phyloP scores from a whole-genome alignment of 2,329 filamentous ascomycete species.

The Ophiocordyceps robertsii region DNA sequence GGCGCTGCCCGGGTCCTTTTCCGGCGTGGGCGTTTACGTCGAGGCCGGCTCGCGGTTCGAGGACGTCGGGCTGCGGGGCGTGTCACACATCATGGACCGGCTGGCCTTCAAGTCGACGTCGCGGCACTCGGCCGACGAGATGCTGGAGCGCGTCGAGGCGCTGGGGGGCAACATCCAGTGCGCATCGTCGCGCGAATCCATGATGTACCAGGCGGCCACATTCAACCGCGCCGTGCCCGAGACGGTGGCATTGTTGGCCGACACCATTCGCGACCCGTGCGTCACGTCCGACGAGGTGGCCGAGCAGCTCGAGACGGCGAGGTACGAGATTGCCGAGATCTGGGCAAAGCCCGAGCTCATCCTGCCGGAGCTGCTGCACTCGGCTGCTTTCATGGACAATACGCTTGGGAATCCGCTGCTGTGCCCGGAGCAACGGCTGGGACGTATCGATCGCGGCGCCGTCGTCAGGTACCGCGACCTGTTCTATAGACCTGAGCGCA shows the following conservation, averaged over 20 bases:
- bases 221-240: constrained; percentile 87
- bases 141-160: constrained; percentile 77
- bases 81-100: constrained; percentile 92
- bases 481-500: constrained; percentile 82
- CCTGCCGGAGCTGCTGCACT: constrained; percentile 86
- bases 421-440: constrained; percentile 74
- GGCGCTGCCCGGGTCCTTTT: constrained; percentile 85
- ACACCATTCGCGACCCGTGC: constrained; percentile 77
- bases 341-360: constrained; percentile 97
- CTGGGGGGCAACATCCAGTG: constrained; percentile 95
- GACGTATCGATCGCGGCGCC: constrained; percentile 57
- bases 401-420: constrained; percentile 87
- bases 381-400: constrained; percentile 91
- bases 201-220: constrained; percentile 98
- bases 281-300: constrained; percentile 79
- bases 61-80: constrained; percentile 68
- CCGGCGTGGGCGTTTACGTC: constrained; percentile 88
- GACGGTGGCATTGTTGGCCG: constrained; percentile 73
- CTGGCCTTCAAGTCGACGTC: constrained; percentile 87
- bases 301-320: constrained; percentile 78
- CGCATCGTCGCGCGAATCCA: constrained; percentile 81
- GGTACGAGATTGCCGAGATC: constrained; percentile 94
- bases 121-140: constrained; percentile 59
- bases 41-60: constrained; percentile 94
- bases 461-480: constrained; percentile 67